These are phyloP conservation scores for Capsella rubella DNA, from an alignment of 441 rosid genomes.

Conservation along the genomic window DNA sequence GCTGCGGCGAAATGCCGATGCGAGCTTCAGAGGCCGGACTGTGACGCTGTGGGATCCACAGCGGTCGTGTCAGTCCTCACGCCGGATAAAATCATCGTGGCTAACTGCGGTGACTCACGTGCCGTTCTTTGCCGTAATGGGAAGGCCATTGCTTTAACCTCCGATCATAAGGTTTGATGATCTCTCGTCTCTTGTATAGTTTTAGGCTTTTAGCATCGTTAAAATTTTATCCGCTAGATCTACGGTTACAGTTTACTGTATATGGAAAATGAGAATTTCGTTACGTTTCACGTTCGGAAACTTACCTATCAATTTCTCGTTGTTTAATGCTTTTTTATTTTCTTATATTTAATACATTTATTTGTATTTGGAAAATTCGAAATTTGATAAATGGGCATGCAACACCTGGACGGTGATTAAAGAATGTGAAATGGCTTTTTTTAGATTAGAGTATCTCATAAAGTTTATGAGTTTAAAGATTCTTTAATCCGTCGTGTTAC, in stretches of 20 bases:
- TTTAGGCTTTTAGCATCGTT: neutral
- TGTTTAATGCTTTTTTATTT: neutral
- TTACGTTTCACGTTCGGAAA: constrained; percentile 35
- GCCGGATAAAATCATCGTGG: constrained; percentile 58
- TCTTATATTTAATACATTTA: neutral
- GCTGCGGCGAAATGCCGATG: constrained; percentile 55
- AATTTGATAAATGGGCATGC: constrained; percentile 32
- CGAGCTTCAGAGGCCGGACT: constrained; percentile 68
- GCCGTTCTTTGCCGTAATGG: constrained; percentile 69
- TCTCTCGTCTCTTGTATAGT: neutral
- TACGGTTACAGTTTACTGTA: constrained; percentile 34
- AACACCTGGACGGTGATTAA: constrained; percentile 41
- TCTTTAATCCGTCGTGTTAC: constrained; percentile 39
- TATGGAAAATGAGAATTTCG: constrained; percentile 28
- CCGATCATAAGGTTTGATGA: constrained; percentile 61
- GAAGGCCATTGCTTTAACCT: constrained; percentile 56
- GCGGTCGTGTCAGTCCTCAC: constrained; percentile 64
- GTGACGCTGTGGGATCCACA: constrained; percentile 74
- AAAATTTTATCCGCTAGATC: constrained; percentile 15
- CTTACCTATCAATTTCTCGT: constrained; percentile 21
- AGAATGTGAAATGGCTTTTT: constrained; percentile 32
- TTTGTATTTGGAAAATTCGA: neutral
- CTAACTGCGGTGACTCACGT: constrained; percentile 74
- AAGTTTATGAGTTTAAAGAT: constrained; percentile 34
- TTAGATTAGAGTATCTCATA: constrained; percentile 36